These are phyloP conservation scores for Yamadazyma sp. DNA, from an alignment of 805 yeast species.

Conservation along the genomic window DNA sequence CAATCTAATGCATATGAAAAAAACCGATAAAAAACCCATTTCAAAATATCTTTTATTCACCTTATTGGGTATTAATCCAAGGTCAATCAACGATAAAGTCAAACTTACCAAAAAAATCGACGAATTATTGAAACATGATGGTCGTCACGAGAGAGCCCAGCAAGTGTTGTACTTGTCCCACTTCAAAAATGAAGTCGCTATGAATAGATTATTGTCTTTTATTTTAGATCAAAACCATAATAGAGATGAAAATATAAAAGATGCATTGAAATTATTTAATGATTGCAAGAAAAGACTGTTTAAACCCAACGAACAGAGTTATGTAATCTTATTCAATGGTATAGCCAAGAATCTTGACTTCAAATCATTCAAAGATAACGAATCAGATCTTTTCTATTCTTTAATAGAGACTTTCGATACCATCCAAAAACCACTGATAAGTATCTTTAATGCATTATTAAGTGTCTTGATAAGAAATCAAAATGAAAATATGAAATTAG, in stretches of 20 bases:
- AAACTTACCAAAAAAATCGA: slow-evolving; percentile 52
- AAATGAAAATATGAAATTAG: slow-evolving; percentile 26
- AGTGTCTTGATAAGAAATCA: slow-evolving; percentile 33
- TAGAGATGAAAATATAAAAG: slow-evolving; percentile 37
- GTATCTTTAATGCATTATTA: slow-evolving; percentile 37
- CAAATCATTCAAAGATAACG: slow-evolving; percentile 1
- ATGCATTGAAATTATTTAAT: slow-evolving; percentile 49
- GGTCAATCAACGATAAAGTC: slow-evolving; percentile 56
- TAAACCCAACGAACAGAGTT: slow-evolving; percentile 46
- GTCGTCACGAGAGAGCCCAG: slow-evolving; percentile 49
- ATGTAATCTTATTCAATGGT: slow-evolving; percentile 34
- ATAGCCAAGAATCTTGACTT: slow-evolving; percentile 16
- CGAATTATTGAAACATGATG: slow-evolving; percentile 49
- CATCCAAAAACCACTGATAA: slow-evolving; percentile 10
- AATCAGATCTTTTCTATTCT: not conserved
- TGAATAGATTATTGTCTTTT: slow-evolving; percentile 60
- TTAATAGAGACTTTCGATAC: slow-evolving; percentile 1
- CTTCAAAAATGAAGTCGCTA: slow-evolving; percentile 52
- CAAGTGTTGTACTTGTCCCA: slow-evolving; percentile 47
- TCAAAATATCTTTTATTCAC: slow-evolving; percentile 49
- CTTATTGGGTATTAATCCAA: slow-evolving; percentile 57
- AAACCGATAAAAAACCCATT: slow-evolving; percentile 20
- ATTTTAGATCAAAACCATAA: slow-evolving; percentile 28
- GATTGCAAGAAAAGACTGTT: slow-evolving; percentile 63
- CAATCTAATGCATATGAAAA: slow-evolving; percentile 24